These are phyloP conservation scores for Thraustochytrium aureum DNA, from an alignment of 352 stramenopile species.

Conservation along the genomic window DNA sequence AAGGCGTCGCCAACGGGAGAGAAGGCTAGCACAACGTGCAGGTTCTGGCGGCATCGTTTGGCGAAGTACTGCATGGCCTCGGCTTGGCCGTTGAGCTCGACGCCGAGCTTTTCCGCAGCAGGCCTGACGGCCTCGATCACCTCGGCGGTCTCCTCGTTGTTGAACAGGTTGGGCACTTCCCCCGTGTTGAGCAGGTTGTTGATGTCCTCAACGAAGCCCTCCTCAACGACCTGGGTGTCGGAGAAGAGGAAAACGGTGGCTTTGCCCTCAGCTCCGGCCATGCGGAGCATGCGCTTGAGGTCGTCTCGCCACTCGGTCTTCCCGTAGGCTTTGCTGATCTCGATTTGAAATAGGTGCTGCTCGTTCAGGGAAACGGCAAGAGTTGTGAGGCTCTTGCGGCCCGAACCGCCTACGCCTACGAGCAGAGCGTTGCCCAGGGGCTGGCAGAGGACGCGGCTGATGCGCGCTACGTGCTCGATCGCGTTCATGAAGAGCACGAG, in stretches of 20 bases:
- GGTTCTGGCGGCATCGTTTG: slow-evolving; percentile 63
- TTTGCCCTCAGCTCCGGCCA: slow-evolving; percentile 82
- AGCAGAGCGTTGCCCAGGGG: slow-evolving; percentile 88
- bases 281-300: slow-evolving; percentile 74
- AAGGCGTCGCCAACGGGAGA: slow-evolving; percentile 90
- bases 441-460: slow-evolving; percentile 86
- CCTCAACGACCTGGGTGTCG: slow-evolving; percentile 90
- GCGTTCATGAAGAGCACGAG: slow-evolving; percentile 93
- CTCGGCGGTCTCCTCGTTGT: slow-evolving; percentile 79
- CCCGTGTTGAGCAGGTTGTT: slow-evolving; percentile 94
- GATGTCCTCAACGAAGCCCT: slow-evolving; percentile 94
- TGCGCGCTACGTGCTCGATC: slow-evolving; percentile 88
- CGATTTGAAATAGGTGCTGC: slow-evolving; percentile 92
- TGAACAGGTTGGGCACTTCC: slow-evolving; percentile 91
- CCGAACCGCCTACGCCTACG: slow-evolving; percentile 85
- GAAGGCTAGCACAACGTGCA: slow-evolving; percentile 87
- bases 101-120: slow-evolving; percentile 79
- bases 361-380: slow-evolving; percentile 90
- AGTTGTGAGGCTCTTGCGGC: slow-evolving; percentile 85
- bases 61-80: slow-evolving; percentile 57
- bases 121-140: slow-evolving; percentile 78
- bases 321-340: slow-evolving; percentile 92
- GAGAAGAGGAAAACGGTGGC: slow-evolving; percentile 90
- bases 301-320: slow-evolving; percentile 88
- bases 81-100: slow-evolving; percentile 48